Conservation (phyloP, 2,329 filamentous ascomycete genomes). For the Neofusicoccum kwambonambiense region DNA sequence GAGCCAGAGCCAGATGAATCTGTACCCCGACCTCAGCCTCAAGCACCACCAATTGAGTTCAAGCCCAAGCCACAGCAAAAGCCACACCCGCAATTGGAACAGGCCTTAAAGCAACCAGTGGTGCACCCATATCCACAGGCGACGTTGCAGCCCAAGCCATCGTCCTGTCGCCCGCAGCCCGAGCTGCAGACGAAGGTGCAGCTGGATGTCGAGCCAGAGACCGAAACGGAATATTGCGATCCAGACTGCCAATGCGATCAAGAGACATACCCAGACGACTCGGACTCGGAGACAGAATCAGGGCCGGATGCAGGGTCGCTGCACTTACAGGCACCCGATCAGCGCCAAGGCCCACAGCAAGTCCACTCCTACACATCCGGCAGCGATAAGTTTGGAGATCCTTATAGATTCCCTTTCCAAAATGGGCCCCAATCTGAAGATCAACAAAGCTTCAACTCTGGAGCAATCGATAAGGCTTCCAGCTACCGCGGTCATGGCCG, state of each 20-base stretch:
- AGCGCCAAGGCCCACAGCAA: neutral
- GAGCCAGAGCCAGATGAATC: neutral
- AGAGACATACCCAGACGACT: neutral
- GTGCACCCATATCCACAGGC: neutral
- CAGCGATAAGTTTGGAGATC: neutral
- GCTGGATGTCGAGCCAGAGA: neutral
- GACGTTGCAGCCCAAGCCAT: neutral
- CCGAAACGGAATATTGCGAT: neutral
- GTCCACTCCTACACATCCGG: neutral
- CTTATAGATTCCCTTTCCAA: constrained; percentile 4
- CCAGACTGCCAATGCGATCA: neutral
- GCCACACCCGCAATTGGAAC: neutral
- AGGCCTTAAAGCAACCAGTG: neutral
- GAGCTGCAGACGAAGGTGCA: neutral
- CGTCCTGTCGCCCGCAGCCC: neutral
- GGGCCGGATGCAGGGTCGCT: neutral
- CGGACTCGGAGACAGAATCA: neutral
- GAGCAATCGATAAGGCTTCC: neutral
- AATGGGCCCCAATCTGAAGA: neutral
- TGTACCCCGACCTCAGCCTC: neutral
- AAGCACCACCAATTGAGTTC: neutral
- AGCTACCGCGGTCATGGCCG: neutral
- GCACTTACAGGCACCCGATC: too few species aligned
- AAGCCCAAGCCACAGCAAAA: neutral
- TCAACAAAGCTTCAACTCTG: neutral